Base-by-base conservation (phyloP, 2,329 filamentous ascomycete genomes). In the Colletotrichum sp. region DNA sequence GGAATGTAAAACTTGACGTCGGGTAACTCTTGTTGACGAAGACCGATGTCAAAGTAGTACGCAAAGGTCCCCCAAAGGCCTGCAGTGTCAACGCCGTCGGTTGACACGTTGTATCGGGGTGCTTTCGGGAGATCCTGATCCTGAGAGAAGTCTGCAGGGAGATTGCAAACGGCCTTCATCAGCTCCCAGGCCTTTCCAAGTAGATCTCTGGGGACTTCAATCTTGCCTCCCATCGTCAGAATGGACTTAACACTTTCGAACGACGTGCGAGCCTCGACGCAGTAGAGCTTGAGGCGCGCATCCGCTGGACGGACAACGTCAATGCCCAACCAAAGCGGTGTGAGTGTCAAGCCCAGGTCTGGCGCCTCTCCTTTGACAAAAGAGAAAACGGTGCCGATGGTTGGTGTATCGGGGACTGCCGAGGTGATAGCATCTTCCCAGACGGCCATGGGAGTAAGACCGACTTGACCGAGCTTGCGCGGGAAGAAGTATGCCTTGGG, bases 1-100 rank as follows among this genome's bases (percentile, higher is more conserved):
- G 70, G 70, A 10, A 73, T 73, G 28, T 73, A 73, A 4, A 69
- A 68, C 9, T 69, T 69, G n/a, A 73, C 21, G 28, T 69, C 70
- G 2, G 70, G 70, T 8, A 68, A 13, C 13, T 30, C 56, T 5
- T 69, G 18, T n/a, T 28, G 55, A 24, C 64, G 18, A 8, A 36
- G 55, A 5, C 65, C 52, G 18, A 68, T 48, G 4, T 73, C 64
- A 15, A 73, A 73, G 36, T 73, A 73, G 36, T 73, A 73, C 5
- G 30, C 64, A 15, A 73, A 73, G 4, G 64, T 73, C 2, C 70
- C 70, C 70, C 70, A 68, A 10, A 73, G 64, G 9, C 70, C 70
- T 2, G 55, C 64, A 16, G 64, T 68, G 8, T 73, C 64, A 16
- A 73, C 28, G 2, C 70, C 64, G 8, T 73, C 64, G 1, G 65